Evolutionary conservation across 164 flowering plant genomes (phyloP).

Genomic region (Houttuynia cordata): DNA sequence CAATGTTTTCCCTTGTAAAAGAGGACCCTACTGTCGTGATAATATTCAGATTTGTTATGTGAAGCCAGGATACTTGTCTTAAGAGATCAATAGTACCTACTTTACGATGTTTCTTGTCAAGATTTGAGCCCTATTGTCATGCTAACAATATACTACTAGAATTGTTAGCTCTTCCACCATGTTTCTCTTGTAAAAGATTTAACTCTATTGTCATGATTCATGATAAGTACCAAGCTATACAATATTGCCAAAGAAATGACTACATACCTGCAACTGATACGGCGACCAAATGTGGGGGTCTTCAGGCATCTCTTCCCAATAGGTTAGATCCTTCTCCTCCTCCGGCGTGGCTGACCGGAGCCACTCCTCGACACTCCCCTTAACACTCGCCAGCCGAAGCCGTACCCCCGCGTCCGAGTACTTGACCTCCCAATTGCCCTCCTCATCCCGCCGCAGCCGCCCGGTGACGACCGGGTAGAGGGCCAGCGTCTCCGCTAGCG

Average conservation of each 20-base stretch:
- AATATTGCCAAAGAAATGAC: too few relatives aligned
- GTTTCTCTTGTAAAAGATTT: too few relatives aligned
- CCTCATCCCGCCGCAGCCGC: slow-evolving; percentile 29
- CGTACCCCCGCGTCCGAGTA: slow-evolving; percentile 73
- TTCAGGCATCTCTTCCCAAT: slow-evolving; percentile 60
- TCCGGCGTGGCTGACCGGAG: slow-evolving; percentile 32
- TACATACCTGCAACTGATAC: slow-evolving; percentile 64
- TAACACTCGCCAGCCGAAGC: slow-evolving; percentile 38
- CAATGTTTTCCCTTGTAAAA: too few relatives aligned
- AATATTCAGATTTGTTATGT: background rate
- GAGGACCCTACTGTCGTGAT: too few relatives aligned
- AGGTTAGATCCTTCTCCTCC: slow-evolving; percentile 49
- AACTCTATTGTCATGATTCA: background rate
- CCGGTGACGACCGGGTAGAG: slow-evolving; percentile 54
- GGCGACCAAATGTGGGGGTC: slow-evolving; percentile 62
- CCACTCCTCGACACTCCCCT: slow-evolving; percentile 57
- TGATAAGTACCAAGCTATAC: too few relatives aligned
- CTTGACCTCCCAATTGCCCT: slow-evolving; percentile 55
- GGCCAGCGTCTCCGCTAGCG: slow-evolving; percentile 34
- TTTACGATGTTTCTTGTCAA: too few relatives aligned
- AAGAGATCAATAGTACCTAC: too few relatives aligned
- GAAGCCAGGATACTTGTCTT: background rate
- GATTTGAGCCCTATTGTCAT: too few relatives aligned
- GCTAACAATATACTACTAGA: too few relatives aligned
- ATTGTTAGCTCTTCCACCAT: too few relatives aligned